phyloP scores from a whole-genome alignment of 139 green algal species.

The Pseudopediastrum boryanum region DNA sequence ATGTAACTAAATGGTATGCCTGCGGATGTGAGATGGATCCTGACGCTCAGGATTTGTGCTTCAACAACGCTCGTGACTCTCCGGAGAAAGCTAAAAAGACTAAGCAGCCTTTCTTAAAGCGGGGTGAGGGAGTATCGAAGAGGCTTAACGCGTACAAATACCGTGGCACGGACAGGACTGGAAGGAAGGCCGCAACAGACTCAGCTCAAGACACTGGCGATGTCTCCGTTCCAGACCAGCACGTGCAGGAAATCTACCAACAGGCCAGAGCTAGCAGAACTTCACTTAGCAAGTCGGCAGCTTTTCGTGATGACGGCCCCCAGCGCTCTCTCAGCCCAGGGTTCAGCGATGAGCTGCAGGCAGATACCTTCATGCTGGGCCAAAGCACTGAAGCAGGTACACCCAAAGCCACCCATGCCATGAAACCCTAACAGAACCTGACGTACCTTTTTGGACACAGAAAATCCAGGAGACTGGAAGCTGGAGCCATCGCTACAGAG shows the following conservation, averaged over 20 bases:
- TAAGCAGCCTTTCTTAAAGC: constrained; percentile 42
- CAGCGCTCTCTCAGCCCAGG: too few species aligned
- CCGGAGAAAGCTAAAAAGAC: too few species aligned
- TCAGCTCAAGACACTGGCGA: background rate
- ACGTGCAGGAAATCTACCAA: too few species aligned
- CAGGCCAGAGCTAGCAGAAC: too few species aligned
- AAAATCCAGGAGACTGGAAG: background rate
- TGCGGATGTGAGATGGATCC: too few species aligned
- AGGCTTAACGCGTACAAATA: constrained; percentile 35
- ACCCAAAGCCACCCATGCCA: too few species aligned
- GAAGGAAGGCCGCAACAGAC: background rate
- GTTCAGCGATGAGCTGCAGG: background rate
- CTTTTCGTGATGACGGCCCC: too few species aligned
- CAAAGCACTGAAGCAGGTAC: background rate
- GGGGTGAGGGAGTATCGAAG: constrained; percentile 28
- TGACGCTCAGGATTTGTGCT: background rate
- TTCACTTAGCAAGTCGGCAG: too few species aligned
- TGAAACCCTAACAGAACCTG: too few species aligned
- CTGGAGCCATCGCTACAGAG: background rate
- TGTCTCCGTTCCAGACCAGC: background rate
- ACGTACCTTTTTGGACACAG: too few species aligned
- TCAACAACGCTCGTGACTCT: constrained; percentile 21
- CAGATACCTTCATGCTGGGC: background rate
- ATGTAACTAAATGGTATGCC: too few species aligned
- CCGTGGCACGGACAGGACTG: background rate